phyloP scores from a whole-genome alignment of 768 basidiomycete species.

The Mycena maculata region DNA sequence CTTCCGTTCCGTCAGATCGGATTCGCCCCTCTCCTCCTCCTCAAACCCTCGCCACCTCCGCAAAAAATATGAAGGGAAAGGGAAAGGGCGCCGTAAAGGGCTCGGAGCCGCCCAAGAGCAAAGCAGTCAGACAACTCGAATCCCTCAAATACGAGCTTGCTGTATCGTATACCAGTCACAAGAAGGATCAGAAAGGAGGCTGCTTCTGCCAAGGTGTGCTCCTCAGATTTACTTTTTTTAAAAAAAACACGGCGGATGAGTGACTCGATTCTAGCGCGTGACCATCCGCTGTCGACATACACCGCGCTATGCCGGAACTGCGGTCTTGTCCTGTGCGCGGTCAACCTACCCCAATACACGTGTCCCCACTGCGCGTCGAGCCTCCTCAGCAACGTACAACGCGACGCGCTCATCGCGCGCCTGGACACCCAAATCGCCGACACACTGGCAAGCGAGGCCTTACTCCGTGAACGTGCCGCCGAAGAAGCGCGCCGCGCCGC shows the following conservation, averaged over 20 bases:
- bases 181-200: conserved; percentile 69
- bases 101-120: conserved; percentile 56
- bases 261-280: conserved; percentile 54
- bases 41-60: conserved; percentile 28
- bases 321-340: conserved; percentile 69
- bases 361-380: conserved; percentile 65
- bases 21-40: conserved; percentile 50
- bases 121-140: conserved; percentile 61
- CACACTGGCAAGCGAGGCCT: conserved; percentile 60
- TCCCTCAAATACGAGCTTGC: conserved; percentile 50
- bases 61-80: conserved; percentile 51
- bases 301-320: conserved; percentile 66
- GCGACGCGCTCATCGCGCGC: conserved; percentile 51
- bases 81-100: conserved; percentile 45
- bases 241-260: no score
- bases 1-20: conserved; percentile 69
- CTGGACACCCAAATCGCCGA: conserved; percentile 58
- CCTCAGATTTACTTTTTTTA: not conserved
- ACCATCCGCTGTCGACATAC: conserved; percentile 68
- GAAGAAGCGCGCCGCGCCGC: conserved; percentile 62
- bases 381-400: conserved; percentile 50
- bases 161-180: conserved; percentile 43
- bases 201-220: conserved; percentile 76
- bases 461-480: conserved; percentile 56
- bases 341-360: conserved; percentile 64